Evolutionary conservation across 2,329 filamentous ascomycete species (phyloP).

Genomic region (Paecilomyces sp.): DNA sequence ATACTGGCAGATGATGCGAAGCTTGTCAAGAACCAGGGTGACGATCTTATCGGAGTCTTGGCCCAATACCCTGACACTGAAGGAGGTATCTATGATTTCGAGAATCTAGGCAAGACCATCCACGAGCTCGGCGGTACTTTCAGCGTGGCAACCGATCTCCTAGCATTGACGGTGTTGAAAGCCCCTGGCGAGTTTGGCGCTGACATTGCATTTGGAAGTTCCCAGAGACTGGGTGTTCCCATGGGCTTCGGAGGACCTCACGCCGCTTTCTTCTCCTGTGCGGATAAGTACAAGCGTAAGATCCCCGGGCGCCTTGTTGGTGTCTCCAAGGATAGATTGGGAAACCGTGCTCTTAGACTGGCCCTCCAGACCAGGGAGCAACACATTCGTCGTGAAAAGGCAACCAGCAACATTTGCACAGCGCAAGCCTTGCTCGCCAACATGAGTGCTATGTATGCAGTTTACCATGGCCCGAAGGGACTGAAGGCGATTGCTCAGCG

Average conservation of each 20-base stretch:
- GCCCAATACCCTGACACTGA: slow-evolving; percentile 93
- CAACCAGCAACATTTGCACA: slow-evolving; percentile 95
- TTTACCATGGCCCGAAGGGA: slow-evolving; percentile 85
- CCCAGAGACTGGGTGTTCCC: slow-evolving; percentile 86
- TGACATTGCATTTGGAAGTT: slow-evolving; percentile 88
- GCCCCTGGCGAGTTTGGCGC: slow-evolving; percentile 92
- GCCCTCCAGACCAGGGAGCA: slow-evolving; percentile 91
- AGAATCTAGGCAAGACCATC: slow-evolving; percentile 63
- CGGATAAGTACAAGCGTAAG: slow-evolving; percentile 87
- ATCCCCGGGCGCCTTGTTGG: slow-evolving; percentile 87
- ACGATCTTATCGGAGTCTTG: slow-evolving; percentile 79
- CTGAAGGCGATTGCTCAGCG: slow-evolving; percentile 77
- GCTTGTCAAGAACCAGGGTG: slow-evolving; percentile 64
- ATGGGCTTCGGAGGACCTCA: slow-evolving; percentile 93
- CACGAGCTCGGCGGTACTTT: slow-evolving; percentile 74
- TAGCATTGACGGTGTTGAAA: slow-evolving; percentile 79
- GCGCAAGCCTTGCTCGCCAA: slow-evolving; percentile 90
- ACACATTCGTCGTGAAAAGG: slow-evolving; percentile 93
- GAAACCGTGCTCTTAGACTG: slow-evolving; percentile 71
- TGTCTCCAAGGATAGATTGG: slow-evolving; percentile 82
- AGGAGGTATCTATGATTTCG: slow-evolving; percentile 71
- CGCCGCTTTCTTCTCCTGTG: slow-evolving; percentile 89
- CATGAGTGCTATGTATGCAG: slow-evolving; percentile 89
- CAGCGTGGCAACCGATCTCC: slow-evolving; percentile 80
- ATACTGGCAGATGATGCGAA: slow-evolving; percentile 59